Percentiles rank a stretch among this genome's conserved stretches.
Conservation (phyloP, 805 yeast genomes). For the Candida bentonensis region DNA sequence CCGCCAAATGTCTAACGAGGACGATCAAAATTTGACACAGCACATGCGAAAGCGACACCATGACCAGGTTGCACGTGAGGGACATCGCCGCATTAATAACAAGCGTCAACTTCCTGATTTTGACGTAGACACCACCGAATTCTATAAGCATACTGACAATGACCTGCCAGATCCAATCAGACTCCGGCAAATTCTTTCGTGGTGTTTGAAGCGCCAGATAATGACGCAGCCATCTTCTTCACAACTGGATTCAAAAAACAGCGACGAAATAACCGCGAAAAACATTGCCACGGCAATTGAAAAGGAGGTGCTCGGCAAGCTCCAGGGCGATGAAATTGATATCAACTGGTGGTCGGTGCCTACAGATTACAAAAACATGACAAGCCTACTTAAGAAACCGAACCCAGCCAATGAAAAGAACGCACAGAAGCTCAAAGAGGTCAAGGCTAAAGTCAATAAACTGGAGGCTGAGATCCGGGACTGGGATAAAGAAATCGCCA, state of each 20-base stretch:
- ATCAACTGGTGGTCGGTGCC: constrained; percentile 51
- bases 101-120: too few species aligned
- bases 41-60: too few species aligned
- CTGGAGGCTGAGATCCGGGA: constrained; percentile 11
- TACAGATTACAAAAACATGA: constrained; percentile 16
- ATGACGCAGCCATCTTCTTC: constrained; percentile 10
- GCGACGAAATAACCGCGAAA: constrained; percentile 13
- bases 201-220: constrained; percentile 47
- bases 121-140: constrained; percentile 39
- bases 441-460: constrained; percentile 18
- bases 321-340: constrained; percentile 43
- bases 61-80: too few species aligned
- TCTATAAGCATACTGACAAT: constrained; percentile 47
- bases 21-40: too few species aligned
- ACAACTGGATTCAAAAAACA: constrained; percentile 6
- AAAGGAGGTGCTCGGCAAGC: constrained; percentile 45
- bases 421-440: constrained; percentile 31
- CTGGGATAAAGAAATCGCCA: neutral
- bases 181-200: constrained; percentile 52
- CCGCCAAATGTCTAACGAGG: too few species aligned
- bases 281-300: constrained; percentile 45
- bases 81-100: too few species aligned
- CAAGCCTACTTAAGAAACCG: constrained; percentile 23
- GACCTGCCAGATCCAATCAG: constrained; percentile 58
- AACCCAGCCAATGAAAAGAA: constrained; percentile 50